Percentiles rank a stretch among this genome's conserved stretches.
Conservation (phyloP, 495 filamentous ascomycete species). For the Hypoxylon crocopeplum region DNA sequence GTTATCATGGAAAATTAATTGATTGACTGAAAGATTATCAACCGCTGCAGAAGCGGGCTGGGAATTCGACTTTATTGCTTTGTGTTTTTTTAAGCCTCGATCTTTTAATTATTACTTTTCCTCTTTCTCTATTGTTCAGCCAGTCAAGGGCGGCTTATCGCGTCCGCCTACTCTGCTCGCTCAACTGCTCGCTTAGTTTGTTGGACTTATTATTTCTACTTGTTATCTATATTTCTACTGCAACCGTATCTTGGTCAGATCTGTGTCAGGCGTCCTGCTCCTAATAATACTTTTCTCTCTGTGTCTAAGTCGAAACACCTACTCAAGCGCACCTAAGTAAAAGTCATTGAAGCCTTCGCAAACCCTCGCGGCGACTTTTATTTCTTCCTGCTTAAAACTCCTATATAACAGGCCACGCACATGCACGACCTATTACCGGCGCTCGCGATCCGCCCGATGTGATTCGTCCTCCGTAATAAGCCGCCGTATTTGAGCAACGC, state of each 20-base stretch:
- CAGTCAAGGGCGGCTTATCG: slow-evolving; percentile 10
- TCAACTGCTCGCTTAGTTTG: slow-evolving; percentile 4
- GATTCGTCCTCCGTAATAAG: slow-evolving; percentile 7
- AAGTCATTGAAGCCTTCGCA: not conserved
- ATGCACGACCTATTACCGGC: slow-evolving; percentile 14
- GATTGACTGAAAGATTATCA: slow-evolving; percentile 32
- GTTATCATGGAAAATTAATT: slow-evolving; percentile 35
- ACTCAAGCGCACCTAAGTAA: too few species aligned
- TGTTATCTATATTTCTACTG: slow-evolving; percentile 10
- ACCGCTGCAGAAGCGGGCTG: slow-evolving; percentile 6
- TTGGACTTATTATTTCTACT: slow-evolving; percentile 14
- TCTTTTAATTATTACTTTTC: not conserved
- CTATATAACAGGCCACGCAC: slow-evolving; percentile 14
- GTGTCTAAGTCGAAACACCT: slow-evolving; percentile 2
- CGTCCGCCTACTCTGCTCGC: not conserved
- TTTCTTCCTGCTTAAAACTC: slow-evolving; percentile 3
- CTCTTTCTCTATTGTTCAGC: not conserved
- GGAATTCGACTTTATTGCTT: slow-evolving; percentile 8
- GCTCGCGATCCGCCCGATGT: slow-evolving; percentile 7
- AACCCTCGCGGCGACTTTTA: not conserved
- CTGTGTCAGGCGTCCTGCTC: too few species aligned
- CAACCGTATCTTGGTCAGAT: slow-evolving; percentile 9
- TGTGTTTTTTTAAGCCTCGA: not conserved
- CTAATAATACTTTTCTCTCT: too few species aligned
- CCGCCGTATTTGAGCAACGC: not conserved